phyloP scores from a whole-genome alignment of 1,139 yeast genomes.

The Wickerhamomyces sp. region DNA sequence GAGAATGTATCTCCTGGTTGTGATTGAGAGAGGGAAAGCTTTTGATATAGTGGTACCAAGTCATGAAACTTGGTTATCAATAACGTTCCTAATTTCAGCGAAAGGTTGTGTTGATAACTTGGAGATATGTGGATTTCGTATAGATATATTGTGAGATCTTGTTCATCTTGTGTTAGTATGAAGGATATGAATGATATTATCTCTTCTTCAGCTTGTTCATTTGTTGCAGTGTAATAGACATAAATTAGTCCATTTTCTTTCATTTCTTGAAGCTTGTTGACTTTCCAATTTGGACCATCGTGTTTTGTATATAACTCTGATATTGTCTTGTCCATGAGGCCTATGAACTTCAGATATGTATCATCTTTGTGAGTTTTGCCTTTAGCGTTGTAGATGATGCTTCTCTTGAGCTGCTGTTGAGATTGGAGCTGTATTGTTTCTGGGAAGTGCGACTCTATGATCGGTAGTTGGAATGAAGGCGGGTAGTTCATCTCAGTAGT shows the following conservation, averaged over 20 bases:
- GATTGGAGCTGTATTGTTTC: not conserved
- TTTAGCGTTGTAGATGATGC: not conserved
- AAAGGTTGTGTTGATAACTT: conserved; percentile 4
- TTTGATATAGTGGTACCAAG: conserved; percentile 3
- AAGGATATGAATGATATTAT: conserved; percentile 39
- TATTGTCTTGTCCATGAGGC: not conserved
- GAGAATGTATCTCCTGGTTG: no score
- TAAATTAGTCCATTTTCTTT: conserved; percentile 40
- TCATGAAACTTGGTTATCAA: conserved; percentile 6
- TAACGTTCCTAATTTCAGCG: conserved; percentile 2
- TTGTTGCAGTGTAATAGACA: conserved; percentile 26
- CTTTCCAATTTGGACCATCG: conserved; percentile 43
- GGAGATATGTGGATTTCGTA: conserved; percentile 48
- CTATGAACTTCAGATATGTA: not conserved
- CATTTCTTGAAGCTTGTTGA: conserved; percentile 41
- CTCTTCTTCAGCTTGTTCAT: not conserved
- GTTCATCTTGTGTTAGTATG: conserved; percentile 32
- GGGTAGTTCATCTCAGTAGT: not conserved
- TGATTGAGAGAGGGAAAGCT: not conserved
- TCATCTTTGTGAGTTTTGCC: not conserved
- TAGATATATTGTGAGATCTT: conserved; percentile 37
- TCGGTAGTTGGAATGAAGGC: not conserved
- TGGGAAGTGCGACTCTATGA: not conserved
- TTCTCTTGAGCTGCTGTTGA: not conserved
- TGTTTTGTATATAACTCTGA: conserved; percentile 19